These are phyloP conservation scores for Paramecium primaurelia DNA, from an alignment of 73 alveolate species.

Conservation along the genomic window DNA sequence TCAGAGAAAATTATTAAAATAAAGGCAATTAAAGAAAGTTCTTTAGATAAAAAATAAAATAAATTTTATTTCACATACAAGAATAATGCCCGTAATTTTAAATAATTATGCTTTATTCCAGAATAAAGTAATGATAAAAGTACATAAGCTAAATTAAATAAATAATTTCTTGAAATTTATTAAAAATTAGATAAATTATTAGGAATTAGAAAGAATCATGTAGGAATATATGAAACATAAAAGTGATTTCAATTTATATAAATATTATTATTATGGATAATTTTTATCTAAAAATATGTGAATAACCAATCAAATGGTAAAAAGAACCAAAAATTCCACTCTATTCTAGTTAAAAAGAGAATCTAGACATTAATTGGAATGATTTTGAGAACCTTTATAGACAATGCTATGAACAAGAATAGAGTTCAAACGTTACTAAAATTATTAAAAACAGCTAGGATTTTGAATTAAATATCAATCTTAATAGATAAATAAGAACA, in stretches of 20 bases:
- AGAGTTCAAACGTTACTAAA: slow-evolving; percentile 1
- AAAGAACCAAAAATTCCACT: neutral
- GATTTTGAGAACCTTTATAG: neutral
- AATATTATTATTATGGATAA: neutral
- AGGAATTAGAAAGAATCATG: neutral
- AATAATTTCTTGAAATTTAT: neutral
- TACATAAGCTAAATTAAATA: neutral
- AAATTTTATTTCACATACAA: neutral
- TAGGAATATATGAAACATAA: neutral
- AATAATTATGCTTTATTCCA: neutral
- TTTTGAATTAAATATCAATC: neutral
- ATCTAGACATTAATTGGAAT: neutral
- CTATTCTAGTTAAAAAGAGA: neutral
- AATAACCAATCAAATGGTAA: neutral
- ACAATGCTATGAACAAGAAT: neutral
- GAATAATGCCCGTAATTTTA: neutral
- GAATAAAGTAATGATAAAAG: neutral
- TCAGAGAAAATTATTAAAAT: neutral
- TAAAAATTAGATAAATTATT: neutral
- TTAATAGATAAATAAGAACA: neutral
- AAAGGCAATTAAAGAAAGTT: neutral
- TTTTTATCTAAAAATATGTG: neutral
- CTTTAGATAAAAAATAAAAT: neutral
- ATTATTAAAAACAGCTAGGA: neutral
- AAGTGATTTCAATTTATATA: neutral